A percentile compares a stretch with the other conserved stretches of the same genome.
Evolutionary conservation across 1,284 basidiomycete species (phyloP).

Genomic region (Baeospora myosura): DNA sequence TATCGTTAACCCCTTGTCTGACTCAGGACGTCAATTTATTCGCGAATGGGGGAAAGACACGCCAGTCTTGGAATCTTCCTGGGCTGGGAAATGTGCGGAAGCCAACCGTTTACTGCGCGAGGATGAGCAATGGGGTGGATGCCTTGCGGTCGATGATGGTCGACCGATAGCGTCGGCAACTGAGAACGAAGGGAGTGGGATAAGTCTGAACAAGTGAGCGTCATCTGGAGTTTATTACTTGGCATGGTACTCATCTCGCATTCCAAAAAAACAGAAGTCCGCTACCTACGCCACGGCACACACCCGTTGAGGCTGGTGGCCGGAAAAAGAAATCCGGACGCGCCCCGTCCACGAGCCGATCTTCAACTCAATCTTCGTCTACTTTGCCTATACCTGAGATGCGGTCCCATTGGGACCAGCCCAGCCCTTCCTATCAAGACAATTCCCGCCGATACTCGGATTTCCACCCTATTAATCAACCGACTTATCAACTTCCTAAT

Average conservation of each 20-base stretch:
- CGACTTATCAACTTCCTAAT: no score
- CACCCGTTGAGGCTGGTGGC: slow-evolving; percentile 33
- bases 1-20: slow-evolving; percentile 44
- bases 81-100: slow-evolving; percentile 36
- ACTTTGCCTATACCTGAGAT: background rate
- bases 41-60: slow-evolving; percentile 52
- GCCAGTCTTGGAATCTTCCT: slow-evolving; percentile 37
- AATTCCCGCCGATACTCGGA: no score
- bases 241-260: no score
- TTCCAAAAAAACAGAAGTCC: slow-evolving; percentile 42
- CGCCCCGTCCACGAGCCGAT: background rate
- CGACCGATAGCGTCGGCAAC: no score
- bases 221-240: no score
- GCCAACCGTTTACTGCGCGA: slow-evolving; percentile 34
- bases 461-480: no score
- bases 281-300: slow-evolving; percentile 53
- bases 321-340: background rate
- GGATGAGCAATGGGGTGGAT: slow-evolving; percentile 50
- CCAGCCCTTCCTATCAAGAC: no score
- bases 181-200: no score
- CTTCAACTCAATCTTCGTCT: background rate
- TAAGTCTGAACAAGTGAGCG: no score
- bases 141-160: slow-evolving; percentile 39
- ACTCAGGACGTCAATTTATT: slow-evolving; percentile 45
- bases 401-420: background rate